Evolutionary conservation across 2,329 filamentous ascomycete genomes (phyloP).

Genomic region (Fonsecaea multimorphosa): DNA sequence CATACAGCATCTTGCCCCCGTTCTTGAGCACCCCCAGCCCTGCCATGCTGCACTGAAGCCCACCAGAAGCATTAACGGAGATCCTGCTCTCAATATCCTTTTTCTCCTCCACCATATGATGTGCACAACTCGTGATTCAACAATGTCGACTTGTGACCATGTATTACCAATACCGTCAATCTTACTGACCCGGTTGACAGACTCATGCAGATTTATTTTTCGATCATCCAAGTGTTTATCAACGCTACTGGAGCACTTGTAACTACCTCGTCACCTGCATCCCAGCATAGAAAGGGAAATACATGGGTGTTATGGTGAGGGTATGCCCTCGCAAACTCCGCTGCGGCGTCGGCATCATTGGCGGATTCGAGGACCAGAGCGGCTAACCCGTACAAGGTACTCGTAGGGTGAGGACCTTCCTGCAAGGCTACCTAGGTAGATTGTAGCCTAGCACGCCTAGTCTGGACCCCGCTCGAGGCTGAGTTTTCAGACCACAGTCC

Average conservation of each 20-base stretch:
- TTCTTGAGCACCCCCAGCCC: background rate
- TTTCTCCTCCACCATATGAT: background rate
- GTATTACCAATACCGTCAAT: background rate
- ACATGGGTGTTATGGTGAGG: background rate
- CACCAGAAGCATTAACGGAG: background rate
- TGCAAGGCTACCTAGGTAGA: background rate
- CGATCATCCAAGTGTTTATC: background rate
- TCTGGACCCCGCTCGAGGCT: slow-evolving; percentile 19
- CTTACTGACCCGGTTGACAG: background rate
- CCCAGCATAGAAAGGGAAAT: background rate
- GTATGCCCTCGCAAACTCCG: background rate
- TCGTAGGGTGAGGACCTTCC: background rate
- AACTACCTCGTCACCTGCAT: background rate
- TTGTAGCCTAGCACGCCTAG: background rate
- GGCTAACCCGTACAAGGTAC: no score
- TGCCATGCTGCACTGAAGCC: background rate
- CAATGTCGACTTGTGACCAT: background rate
- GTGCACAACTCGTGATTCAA: background rate
- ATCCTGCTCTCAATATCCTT: background rate
- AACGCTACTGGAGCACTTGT: background rate
- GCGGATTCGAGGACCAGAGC: background rate
- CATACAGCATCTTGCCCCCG: background rate
- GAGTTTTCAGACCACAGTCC: background rate
- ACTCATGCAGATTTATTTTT: background rate
- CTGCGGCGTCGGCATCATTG: slow-evolving; percentile 8